Evolutionary conservation across 257 asterid species (phyloP), one percentile per base, ranked within the genome.

Genomic region (Rubia yunnanensis): DNA sequence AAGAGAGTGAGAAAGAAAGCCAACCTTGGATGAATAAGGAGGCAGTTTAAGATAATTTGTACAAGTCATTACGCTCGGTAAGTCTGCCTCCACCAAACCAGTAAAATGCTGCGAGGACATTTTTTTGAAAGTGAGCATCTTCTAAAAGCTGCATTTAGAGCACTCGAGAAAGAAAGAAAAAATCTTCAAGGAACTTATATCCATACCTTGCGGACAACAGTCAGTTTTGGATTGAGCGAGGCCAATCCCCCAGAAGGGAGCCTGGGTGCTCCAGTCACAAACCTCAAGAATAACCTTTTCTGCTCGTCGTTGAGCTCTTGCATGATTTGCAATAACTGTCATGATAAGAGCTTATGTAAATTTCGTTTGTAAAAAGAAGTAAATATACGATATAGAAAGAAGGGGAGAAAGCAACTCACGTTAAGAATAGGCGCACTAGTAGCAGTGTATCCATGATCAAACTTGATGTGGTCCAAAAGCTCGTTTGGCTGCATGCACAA

Each of bases 31-130:
- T 46, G 98, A 84, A 84, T 92, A 92, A 35, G 98, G 88, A 10
- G 98, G 98, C 66, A 92, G 91, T 86, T 92, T 92, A 75, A 92
- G 76, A 68, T 92, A 92, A 69, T 92, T 92, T 53, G 96, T 95
- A 44, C 98, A 92, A 34, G 97, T 92, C 98, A 92, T 92, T 70
- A 92, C 98, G 32, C 98, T 92, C 0, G 98, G 98, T 72, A 89
- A 82, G 79, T 92, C 97, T 1, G 71, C 86, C 35, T 92, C 96
- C 3, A 68, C 74, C 55, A 70, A 77, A 70, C 48, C 68, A 77
- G 87, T 80, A 70, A 95, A 87, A 77, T 79, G 94, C 99, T 92
- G 95, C 70, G 60, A 48, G 44, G 1, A 57, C 38, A 30, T 22
- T 53, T 53, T 53, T 9, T 8, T 0, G 3, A n/a, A 54, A 55